Evolutionary conservation across 169 alveolate genomes (phyloP).

Genomic region (Cryptosporidium sp.): DNA sequence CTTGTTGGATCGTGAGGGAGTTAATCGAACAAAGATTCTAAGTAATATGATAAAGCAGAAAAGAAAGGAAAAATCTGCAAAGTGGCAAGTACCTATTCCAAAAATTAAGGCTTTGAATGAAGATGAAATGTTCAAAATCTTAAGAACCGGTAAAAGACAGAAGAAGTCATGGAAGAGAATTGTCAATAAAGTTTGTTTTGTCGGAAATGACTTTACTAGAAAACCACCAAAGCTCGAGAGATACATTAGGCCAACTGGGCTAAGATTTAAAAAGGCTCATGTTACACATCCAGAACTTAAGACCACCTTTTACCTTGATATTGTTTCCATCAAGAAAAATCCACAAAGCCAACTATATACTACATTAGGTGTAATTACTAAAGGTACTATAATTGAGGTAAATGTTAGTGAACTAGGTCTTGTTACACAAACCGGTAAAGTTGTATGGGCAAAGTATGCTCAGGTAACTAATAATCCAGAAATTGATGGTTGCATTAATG

Average conservation of each 20-base stretch:
- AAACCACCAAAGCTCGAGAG: conserved; percentile 99
- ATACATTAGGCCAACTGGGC: conserved; percentile 97
- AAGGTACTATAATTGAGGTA: conserved; percentile 98
- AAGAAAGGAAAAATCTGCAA: conserved; percentile 99
- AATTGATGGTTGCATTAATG: conserved; percentile 99
- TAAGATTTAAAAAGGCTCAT: conserved; percentile 98
- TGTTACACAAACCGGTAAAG: conserved; percentile 98
- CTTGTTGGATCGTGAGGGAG: conserved; percentile 97
- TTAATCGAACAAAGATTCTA: conserved; percentile 92
- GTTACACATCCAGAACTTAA: conserved; percentile 99
- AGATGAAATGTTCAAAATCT: conserved; percentile 93
- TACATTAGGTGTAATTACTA: conserved; percentile 97
- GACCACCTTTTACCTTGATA: conserved; percentile 94
- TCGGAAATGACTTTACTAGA: conserved; percentile 98
- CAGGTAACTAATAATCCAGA: conserved; percentile 99
- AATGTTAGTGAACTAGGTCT: conserved; percentile 98
- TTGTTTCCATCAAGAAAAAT: conserved; percentile 97
- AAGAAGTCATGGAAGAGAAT: conserved; percentile 98
- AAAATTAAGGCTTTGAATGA: conserved; percentile 94
- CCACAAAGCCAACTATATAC: conserved; percentile 97
- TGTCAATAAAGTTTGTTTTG: conserved; percentile 97
- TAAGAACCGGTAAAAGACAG: conserved; percentile 95
- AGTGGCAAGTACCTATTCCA: conserved; percentile 99
- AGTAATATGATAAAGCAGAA: conserved; percentile 98
- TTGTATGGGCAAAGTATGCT: conserved; percentile 99